phyloP scores from a whole-genome alignment of 106 monocot genomes.

The Platanthera zijinensis region DNA sequence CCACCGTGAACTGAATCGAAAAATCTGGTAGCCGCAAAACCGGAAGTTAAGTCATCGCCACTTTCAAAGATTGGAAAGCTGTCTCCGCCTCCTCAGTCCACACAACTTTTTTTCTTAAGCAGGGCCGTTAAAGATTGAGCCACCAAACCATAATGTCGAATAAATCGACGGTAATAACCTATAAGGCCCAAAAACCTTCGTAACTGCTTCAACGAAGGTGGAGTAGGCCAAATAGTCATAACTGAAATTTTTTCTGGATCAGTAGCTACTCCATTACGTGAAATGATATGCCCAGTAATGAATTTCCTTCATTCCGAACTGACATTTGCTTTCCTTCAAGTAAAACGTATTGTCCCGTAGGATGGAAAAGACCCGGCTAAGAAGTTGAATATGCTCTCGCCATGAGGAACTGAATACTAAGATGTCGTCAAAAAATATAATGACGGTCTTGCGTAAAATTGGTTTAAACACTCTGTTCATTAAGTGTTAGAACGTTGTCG shows the following conservation, averaged over 20 bases:
- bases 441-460: background rate
- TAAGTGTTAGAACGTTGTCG: background rate
- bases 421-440: constrained; percentile 1
- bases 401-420: background rate
- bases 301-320: background rate
- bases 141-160: background rate
- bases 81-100: background rate
- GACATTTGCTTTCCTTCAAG: background rate
- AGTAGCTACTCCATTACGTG: background rate
- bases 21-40: constrained; percentile 9
- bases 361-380: background rate
- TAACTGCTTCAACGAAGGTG: background rate
- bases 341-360: background rate
- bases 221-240: background rate
- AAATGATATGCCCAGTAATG: background rate
- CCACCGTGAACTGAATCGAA: too few species aligned
- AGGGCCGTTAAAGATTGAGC: background rate
- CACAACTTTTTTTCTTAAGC: background rate
- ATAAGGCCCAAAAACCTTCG: constrained; percentile 13
- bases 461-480: background rate
- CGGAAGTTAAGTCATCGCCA: background rate
- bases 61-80: constrained; percentile 7
- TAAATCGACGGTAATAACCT: background rate
- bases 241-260: background rate
- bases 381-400: background rate